These are phyloP conservation scores for Chlorella vulgaris DNA, from an alignment of 139 green algal species.

Conservation along the genomic window DNA sequence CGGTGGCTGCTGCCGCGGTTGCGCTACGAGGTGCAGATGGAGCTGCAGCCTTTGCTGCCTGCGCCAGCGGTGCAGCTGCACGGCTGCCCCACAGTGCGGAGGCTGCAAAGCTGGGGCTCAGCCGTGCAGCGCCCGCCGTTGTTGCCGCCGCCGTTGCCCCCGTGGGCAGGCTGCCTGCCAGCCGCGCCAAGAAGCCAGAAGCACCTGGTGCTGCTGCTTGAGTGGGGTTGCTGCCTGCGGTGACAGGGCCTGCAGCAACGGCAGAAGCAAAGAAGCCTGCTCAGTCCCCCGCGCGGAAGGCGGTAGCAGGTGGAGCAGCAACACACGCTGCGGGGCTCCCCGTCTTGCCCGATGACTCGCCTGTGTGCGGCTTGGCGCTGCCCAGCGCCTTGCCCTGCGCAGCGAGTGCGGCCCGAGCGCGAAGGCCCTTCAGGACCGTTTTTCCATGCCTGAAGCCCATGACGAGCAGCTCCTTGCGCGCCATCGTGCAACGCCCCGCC, in stretches of 20 bases:
- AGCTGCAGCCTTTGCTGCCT: background rate
- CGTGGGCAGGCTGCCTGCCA: too few relatives aligned
- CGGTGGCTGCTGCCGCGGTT: background rate
- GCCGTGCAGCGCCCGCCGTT: too few relatives aligned
- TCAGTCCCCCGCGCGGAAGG: too few relatives aligned
- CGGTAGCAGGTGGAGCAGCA: too few relatives aligned
- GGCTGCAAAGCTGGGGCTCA: constrained; percentile 21
- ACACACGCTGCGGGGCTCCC: background rate
- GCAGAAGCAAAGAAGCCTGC: too few relatives aligned
- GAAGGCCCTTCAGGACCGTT: background rate
- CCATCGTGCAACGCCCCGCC: background rate
- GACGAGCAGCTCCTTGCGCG: constrained; percentile 18
- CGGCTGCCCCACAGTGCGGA: background rate
- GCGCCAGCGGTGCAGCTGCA: background rate
- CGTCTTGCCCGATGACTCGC: background rate
- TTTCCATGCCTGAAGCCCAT: constrained; percentile 2
- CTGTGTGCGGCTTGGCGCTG: background rate
- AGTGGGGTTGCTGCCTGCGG: too few relatives aligned
- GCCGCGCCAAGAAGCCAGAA: too few relatives aligned
- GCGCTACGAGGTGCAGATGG: background rate
- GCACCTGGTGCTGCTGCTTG: too few relatives aligned
- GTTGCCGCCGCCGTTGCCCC: background rate
- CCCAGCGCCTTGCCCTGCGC: background rate
- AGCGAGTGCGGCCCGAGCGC: too few relatives aligned
- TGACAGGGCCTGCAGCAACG: too few relatives aligned